Conservation (phyloP, 441 rosid species). For the Aleurites moluccanus region DNA sequence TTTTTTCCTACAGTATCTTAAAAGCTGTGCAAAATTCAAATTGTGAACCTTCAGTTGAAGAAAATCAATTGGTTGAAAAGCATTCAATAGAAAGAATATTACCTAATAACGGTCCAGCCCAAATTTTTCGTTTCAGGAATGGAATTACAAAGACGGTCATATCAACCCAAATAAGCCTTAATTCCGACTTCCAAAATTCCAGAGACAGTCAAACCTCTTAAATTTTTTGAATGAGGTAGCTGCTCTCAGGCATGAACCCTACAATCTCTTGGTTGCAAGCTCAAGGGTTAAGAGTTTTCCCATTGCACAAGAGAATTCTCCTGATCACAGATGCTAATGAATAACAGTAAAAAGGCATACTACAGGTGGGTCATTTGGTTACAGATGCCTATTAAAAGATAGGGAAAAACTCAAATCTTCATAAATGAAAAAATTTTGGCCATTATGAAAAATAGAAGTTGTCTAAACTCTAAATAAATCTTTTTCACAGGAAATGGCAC, state of each 20-base stretch:
- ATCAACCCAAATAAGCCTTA: neutral
- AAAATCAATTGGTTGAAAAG: neutral
- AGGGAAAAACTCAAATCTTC: neutral
- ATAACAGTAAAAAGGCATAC: neutral
- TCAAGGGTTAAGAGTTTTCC: neutral
- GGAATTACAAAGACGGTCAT: neutral
- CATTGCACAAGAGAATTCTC: neutral
- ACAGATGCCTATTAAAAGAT: neutral
- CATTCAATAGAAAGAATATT: neutral
- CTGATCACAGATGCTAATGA: neutral
- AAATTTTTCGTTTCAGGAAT: neutral
- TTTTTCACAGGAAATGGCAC: neutral
- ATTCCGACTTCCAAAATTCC: neutral
- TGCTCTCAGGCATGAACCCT: slow-evolving; percentile 6
- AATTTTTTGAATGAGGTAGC: neutral
- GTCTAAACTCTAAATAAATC: neutral
- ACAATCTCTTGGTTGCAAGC: neutral
- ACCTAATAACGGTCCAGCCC: neutral
- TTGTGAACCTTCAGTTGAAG: neutral
- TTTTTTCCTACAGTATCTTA: neutral
- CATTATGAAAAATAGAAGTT: neutral
- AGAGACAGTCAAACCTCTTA: neutral
- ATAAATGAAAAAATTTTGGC: neutral
- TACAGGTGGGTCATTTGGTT: neutral
- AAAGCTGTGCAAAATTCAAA: neutral